phyloP scores from a whole-genome alignment of 2,329 filamentous ascomycete genomes.

The Botrytis porri region DNA sequence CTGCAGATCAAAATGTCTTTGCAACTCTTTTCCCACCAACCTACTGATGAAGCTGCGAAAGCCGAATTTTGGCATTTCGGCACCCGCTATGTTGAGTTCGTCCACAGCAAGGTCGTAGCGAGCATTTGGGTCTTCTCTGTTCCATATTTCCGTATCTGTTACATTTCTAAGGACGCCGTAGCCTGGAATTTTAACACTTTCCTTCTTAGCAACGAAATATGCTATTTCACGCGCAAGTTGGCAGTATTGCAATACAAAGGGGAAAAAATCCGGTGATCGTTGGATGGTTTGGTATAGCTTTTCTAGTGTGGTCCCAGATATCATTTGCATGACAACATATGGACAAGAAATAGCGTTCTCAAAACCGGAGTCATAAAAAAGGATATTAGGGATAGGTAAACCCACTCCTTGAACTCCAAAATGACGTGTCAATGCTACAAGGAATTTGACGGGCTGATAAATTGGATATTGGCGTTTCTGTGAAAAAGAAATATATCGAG shows the following conservation, averaged over 20 bases:
- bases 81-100: neutral
- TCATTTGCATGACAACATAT: neutral
- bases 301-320: neutral
- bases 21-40: accelerated
- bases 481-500: neutral
- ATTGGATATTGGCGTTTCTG: neutral
- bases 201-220: neutral
- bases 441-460: neutral
- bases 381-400: neutral
- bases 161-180: neutral
- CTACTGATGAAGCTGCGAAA: accelerated
- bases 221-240: neutral
- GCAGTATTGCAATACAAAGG: neutral
- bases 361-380: neutral
- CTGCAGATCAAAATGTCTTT: accelerated
- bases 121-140: neutral
- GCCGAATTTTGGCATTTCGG: neutral
- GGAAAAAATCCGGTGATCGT: no score
- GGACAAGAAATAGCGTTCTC: neutral
- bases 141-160: neutral
- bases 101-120: neutral
- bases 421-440: neutral
- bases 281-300: no score
- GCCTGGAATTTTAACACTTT: neutral
- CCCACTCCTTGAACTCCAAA: neutral